A percentile compares a stretch with the other conserved stretches of the same genome.
Evolutionary conservation across 2,329 filamentous ascomycete species (phyloP).

Genomic region (Cadophora sp.): DNA sequence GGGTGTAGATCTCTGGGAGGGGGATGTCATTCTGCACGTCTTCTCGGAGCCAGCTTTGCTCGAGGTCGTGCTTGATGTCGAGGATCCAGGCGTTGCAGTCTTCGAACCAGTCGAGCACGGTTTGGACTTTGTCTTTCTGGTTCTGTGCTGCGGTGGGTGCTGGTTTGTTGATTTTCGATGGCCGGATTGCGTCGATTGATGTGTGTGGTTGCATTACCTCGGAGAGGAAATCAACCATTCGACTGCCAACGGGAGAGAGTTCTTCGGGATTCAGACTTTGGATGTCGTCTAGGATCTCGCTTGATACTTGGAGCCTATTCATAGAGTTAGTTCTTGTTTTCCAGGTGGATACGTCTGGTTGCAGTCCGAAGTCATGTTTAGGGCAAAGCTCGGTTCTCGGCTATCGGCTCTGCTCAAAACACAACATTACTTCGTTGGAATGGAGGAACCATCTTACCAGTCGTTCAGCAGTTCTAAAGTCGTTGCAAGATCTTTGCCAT

Average conservation of each 20-base stretch:
- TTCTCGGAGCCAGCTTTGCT: slow-evolving; percentile 12
- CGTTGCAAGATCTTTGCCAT: background rate
- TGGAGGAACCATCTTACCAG: background rate
- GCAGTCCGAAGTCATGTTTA: background rate
- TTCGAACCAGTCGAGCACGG: slow-evolving; percentile 22
- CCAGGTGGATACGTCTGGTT: background rate
- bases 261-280: background rate
- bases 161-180: slow-evolving; percentile 3
- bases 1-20: slow-evolving; percentile 16
- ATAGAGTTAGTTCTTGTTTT: background rate
- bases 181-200: slow-evolving; percentile 7
- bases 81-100: slow-evolving; percentile 20
- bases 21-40: background rate
- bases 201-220: slow-evolving; percentile 15
- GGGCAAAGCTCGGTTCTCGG: background rate
- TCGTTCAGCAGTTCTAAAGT: slow-evolving; percentile 14
- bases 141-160: background rate
- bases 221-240: slow-evolving; percentile 19
- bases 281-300: slow-evolving; percentile 14
- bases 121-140: slow-evolving; percentile 12
- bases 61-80: slow-evolving; percentile 15
- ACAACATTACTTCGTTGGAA: background rate
- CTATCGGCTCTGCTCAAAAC: background rate
- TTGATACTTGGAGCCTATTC: slow-evolving; percentile 9
- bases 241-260: slow-evolving; percentile 4